Evolutionary conservation across 2,329 filamentous ascomycete species (phyloP), one percentile per base, ranked within the genome.

Genomic region (Ceratocystis smalleyi): DNA sequence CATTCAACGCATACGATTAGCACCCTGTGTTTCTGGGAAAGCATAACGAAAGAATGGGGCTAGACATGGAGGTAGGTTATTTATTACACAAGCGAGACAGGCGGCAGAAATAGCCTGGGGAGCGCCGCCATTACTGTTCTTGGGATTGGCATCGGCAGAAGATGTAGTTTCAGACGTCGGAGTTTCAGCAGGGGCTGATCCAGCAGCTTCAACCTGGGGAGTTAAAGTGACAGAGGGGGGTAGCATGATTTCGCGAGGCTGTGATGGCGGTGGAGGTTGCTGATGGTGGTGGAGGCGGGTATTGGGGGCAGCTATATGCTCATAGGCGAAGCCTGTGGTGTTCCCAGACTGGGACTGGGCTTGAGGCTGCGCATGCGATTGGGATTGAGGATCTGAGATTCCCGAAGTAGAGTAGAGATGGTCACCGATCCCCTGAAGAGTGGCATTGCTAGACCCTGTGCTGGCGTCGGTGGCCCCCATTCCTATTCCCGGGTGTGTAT

Each of bases 81-180:
- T 12, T 74, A 79, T 74, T 75, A 83, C 80, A 72, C 80, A 83
- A 64, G 77, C 77, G 57, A 83, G 73, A 70, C 81, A 83, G 27
- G 81, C 81, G 35, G 81, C 79, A 59, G 79, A 75, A 64, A 79
- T 73, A 35, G 75, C 45, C 35, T 57, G 64, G 17, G 64, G 43
- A 30, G 61, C 45, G 10, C 63, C 49, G 49, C 24, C 49, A 24
- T 8, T 30, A 17, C 35, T 40, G 35, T 40, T 40, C 12, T 24
- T 27, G 32, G 64, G 32, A 30, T 55, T 60, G 35, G 17, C 47
- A 57, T 43, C 19, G 7, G 43, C 24, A 15, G 64, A 19, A 57
- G 55, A 5, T 51, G 10, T 6, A 61, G 30, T 24, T 5, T 30
- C 22, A 19, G 30, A 30, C 6, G 24, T 32, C 35, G 51, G 5